These are phyloP conservation scores for Sporisorium graminicola DNA, from an alignment of 1,284 basidiomycete genomes.

Conservation along the genomic window DNA sequence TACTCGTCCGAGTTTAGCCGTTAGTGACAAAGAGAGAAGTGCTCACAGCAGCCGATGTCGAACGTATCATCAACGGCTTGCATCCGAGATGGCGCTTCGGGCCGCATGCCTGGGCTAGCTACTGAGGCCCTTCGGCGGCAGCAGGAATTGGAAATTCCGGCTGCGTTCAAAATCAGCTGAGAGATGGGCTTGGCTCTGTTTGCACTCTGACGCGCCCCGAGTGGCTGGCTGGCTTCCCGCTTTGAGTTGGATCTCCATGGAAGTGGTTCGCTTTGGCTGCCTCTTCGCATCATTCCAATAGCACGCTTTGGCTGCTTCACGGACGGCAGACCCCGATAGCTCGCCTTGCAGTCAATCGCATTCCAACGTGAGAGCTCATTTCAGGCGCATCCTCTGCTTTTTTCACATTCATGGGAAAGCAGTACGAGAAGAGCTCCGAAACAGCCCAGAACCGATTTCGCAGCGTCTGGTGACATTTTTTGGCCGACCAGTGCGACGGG, in stretches of 20 bases:
- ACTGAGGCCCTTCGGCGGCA: too few species aligned
- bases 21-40: too few species aligned
- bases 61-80: neutral
- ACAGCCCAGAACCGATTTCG: neutral
- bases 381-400: neutral
- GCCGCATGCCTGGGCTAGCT: neutral
- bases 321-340: neutral
- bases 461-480: neutral
- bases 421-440: neutral
- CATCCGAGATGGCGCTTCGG: neutral
- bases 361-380: too few species aligned
- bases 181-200: neutral
- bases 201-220: neutral
- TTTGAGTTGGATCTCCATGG: neutral
- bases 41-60: constrained; percentile 1
- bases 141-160: neutral
- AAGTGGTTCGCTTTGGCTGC: too few species aligned
- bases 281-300: too few species aligned
- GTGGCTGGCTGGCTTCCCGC: too few species aligned
- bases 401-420: too few species aligned
- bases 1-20: too few species aligned
- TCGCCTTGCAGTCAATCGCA: neutral
- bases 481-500: neutral
- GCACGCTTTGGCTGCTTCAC: neutral
- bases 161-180: constrained; percentile 6